A percentile compares a stretch with the other conserved stretches of the same genome.
These are phyloP conservation scores for Bidens hawaiensis DNA, from an alignment of 140 eudicot species.

Conservation along the genomic window DNA sequence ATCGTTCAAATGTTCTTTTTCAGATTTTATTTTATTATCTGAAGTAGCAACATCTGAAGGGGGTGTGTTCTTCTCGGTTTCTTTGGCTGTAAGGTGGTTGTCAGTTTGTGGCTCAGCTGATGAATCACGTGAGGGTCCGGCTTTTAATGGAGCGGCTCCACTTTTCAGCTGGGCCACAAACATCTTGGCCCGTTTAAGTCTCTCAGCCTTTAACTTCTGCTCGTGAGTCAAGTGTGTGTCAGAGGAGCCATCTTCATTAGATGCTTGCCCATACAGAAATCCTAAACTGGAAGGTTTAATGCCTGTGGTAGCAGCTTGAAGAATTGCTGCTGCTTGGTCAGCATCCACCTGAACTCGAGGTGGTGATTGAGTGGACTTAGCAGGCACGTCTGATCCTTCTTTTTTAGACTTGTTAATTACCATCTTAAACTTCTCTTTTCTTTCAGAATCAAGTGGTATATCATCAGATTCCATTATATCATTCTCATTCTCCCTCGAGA, in stretches of 20 bases:
- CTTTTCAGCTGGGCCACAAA: constrained; percentile 85
- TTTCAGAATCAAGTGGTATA: constrained; percentile 57
- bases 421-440: constrained; percentile 93
- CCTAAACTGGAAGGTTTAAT: constrained; percentile 54
- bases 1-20: constrained; percentile 36
- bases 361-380: constrained; percentile 41
- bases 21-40: constrained; percentile 29
- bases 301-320: constrained; percentile 98
- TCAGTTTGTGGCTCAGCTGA: constrained; percentile 61
- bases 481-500: constrained; percentile 31
- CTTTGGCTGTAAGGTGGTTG: constrained; percentile 26
- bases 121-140: constrained; percentile 43
- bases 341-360: constrained; percentile 65
- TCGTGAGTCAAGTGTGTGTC: constrained; percentile 55
- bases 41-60: constrained; percentile 30
- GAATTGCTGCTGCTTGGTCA: constrained; percentile 88
- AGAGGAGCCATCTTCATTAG: constrained; percentile 42
- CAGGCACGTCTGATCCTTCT: constrained; percentile 54
- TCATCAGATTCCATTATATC: constrained; percentile 34
- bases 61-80: constrained; percentile 43
- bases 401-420: constrained; percentile 70
- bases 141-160: constrained; percentile 44
- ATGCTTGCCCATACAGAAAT: constrained; percentile 27
- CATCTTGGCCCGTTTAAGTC: constrained; percentile 87
- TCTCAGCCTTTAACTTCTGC: constrained; percentile 83